A percentile compares a stretch with the other conserved stretches of the same genome.
Conservation (phyloP, 306 rosid species). For the Fagus crenata region DNA sequence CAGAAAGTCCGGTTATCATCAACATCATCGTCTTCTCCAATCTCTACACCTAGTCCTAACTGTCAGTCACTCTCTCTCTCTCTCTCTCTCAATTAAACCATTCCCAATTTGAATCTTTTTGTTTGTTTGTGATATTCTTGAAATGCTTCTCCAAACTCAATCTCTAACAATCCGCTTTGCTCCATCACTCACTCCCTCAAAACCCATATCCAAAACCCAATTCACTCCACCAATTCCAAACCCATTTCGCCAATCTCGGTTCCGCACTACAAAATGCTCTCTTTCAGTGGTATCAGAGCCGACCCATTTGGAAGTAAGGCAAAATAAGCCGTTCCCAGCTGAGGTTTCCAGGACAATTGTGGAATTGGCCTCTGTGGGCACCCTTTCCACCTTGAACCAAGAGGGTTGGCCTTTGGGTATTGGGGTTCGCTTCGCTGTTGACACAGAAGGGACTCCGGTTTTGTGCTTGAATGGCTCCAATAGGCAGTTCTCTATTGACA, state of each 20-base stretch:
- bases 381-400: conserved; percentile 57
- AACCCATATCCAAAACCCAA: conserved; percentile 22
- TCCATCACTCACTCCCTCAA: conserved; percentile 37
- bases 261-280: conserved; percentile 48
- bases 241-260: conserved; percentile 30
- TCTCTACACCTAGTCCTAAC: neutral
- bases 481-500: conserved; percentile 32
- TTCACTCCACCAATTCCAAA: conserved; percentile 17
- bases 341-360: conserved; percentile 82
- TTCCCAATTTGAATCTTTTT: neutral
- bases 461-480: conserved; percentile 51
- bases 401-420: conserved; percentile 75
- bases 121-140: neutral
- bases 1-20: conserved; percentile 1
- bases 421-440: conserved; percentile 78
- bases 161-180: conserved; percentile 30
- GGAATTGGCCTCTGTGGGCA: conserved; percentile 72
- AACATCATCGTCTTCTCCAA: neutral
- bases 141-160: conserved; percentile 63
- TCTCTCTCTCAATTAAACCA: neutral
- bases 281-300: conserved; percentile 48
- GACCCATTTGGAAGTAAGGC: conserved; percentile 46
- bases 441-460: conserved; percentile 67
- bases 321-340: conserved; percentile 66
- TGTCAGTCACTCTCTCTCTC: neutral